Evolutionary conservation across 1,139 yeast genomes (phyloP).

Genomic region (Blastobotrys raffinosifermentans): DNA sequence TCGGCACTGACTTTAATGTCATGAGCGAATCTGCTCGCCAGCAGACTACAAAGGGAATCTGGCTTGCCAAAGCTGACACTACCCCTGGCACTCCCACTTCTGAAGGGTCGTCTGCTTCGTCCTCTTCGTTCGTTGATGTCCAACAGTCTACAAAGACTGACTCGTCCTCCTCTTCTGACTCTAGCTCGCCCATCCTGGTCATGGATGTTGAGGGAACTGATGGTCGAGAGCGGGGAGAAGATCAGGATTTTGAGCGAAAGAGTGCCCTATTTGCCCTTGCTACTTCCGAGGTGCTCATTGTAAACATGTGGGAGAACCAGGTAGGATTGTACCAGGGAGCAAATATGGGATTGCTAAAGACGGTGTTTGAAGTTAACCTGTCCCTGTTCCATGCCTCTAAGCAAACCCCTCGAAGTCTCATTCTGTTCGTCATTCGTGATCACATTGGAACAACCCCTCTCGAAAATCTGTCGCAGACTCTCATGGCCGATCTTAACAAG

Average conservation of each 20-base stretch:
- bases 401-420: slow-evolving; percentile 51
- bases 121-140: slow-evolving; percentile 17
- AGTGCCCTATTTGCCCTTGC: slow-evolving; percentile 93
- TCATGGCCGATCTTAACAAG: slow-evolving; percentile 60
- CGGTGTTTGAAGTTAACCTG: slow-evolving; percentile 92
- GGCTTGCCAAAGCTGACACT: slow-evolving; percentile 58
- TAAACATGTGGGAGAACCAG: slow-evolving; percentile 96
- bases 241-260: slow-evolving; percentile 94
- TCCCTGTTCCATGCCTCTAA: slow-evolving; percentile 56
- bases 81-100: slow-evolving; percentile 9
- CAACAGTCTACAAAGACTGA: not conserved
- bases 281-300: slow-evolving; percentile 82
- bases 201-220: slow-evolving; percentile 98
- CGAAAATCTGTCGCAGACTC: slow-evolving; percentile 59
- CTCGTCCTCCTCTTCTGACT: slow-evolving; percentile 1
- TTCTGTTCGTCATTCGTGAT: slow-evolving; percentile 87
- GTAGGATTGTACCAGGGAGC: slow-evolving; percentile 97
- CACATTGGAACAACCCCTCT: slow-evolving; percentile 85
- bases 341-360: slow-evolving; percentile 88
- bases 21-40: slow-evolving; percentile 81
- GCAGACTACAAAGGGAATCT: slow-evolving; percentile 87
- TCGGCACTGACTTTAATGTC: slow-evolving; percentile 83
- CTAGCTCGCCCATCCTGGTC: slow-evolving; percentile 45
- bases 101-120: slow-evolving; percentile 11
- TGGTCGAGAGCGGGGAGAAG: slow-evolving; percentile 97